Evolutionary conservation across 495 filamentous ascomycete genomes (phyloP).

Genomic region (Tuber aestivum): DNA sequence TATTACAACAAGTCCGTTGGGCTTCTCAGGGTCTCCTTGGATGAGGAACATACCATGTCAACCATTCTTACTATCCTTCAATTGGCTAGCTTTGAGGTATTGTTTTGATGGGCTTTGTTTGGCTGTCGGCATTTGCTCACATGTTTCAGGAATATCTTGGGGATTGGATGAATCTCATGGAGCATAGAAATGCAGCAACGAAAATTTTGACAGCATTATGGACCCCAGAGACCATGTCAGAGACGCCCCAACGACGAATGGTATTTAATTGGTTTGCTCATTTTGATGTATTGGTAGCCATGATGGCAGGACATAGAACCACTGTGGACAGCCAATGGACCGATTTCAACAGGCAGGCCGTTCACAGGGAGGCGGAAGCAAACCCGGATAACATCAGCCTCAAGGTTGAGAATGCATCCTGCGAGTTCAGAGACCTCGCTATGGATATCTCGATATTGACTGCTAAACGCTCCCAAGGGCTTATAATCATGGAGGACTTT

Average conservation of each 20-base stretch:
- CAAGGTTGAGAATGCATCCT: conserved; percentile 60
- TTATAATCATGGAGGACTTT: conserved; percentile 62
- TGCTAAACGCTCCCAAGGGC: conserved; percentile 59
- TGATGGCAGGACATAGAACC: conserved; percentile 72
- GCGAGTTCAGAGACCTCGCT: conserved; percentile 65
- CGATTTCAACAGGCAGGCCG: conserved; percentile 57
- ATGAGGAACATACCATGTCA: conserved; percentile 61
- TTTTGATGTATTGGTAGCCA: conserved; percentile 77
- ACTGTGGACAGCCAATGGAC: conserved; percentile 79
- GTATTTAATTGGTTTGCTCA: conserved; percentile 82
- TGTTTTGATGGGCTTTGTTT: conserved; percentile 8
- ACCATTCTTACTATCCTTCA: conserved; percentile 85
- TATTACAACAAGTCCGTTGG: conserved; percentile 86
- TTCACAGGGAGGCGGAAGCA: conserved; percentile 52
- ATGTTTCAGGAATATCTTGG: conserved; percentile 75
- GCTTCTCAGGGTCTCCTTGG: conserved; percentile 64
- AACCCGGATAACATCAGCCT: conserved; percentile 59
- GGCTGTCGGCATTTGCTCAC: conserved; percentile 39
- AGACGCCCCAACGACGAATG: conserved; percentile 60
- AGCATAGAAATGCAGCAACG: conserved; percentile 85
- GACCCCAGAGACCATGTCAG: conserved; percentile 68
- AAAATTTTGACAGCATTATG: conserved; percentile 71
- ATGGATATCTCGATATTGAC: conserved; percentile 76
- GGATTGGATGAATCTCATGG: conserved; percentile 86
- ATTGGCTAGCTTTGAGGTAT: conserved; percentile 87